Evolutionary conservation across 331 rosid species (phyloP).

Genomic region (Spiraea crenata): DNA sequence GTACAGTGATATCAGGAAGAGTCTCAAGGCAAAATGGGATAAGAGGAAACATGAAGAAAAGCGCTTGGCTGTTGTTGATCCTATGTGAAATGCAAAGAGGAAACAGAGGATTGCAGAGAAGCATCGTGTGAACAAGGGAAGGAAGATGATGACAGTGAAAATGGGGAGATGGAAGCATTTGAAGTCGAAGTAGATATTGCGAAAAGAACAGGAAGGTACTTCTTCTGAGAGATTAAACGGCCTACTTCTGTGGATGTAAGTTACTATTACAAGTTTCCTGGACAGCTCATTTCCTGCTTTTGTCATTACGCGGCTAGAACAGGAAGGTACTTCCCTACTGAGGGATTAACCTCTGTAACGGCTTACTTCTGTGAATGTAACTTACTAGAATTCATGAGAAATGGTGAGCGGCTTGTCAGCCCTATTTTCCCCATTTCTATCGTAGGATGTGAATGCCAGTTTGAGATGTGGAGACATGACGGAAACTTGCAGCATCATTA

Average conservation of each 20-base stretch:
- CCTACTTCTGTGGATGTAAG: neutral
- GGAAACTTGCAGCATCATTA: neutral
- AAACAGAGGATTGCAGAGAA: constrained; percentile 66
- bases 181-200: constrained; percentile 17
- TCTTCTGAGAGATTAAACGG: neutral
- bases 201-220: too few relatives aligned
- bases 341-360: neutral
- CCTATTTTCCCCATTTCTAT: neutral
- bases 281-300: neutral
- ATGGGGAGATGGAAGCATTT: constrained; percentile 56
- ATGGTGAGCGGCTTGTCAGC: neutral
- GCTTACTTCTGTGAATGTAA: neutral
- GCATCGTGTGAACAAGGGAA: constrained; percentile 73
- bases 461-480: neutral
- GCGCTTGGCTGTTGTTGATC: constrained; percentile 80
- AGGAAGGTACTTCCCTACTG: neutral
- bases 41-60: constrained; percentile 79
- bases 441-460: neutral
- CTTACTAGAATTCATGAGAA: neutral
- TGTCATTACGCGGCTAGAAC: neutral
- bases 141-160: constrained; percentile 62
- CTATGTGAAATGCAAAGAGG: constrained; percentile 74
- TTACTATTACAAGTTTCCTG: neutral
- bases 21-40: constrained; percentile 59
- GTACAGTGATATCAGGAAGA: constrained; percentile 60